Percentiles rank a stretch among this genome's conserved stretches.
phyloP scores from a whole-genome alignment of 306 rosid genomes.

The Casuarina glauca region DNA sequence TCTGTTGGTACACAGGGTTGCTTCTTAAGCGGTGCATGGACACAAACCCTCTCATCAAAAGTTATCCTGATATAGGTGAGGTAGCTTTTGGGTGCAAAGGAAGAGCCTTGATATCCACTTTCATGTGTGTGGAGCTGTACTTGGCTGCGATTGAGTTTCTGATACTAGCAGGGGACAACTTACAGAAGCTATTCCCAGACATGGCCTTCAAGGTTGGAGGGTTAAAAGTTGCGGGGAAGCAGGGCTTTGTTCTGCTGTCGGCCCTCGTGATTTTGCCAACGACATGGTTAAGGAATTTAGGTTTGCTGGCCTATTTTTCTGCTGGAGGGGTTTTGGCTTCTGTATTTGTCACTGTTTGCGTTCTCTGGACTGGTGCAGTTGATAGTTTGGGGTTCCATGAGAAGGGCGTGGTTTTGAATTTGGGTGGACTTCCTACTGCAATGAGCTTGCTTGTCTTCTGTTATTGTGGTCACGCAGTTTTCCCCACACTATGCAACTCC shows the following conservation, averaged over 20 bases:
- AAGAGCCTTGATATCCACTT: slow-evolving; percentile 37
- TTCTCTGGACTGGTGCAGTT: slow-evolving; percentile 52
- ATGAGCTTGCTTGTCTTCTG: slow-evolving; percentile 57
- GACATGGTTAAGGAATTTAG: slow-evolving; percentile 63
- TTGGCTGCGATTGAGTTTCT: slow-evolving; percentile 57
- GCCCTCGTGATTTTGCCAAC: slow-evolving; percentile 59
- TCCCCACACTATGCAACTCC: slow-evolving; percentile 62
- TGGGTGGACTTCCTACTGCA: slow-evolving; percentile 45
- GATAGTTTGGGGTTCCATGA: slow-evolving; percentile 62
- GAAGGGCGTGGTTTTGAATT: slow-evolving; percentile 26
- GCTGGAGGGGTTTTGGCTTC: slow-evolving; percentile 70
- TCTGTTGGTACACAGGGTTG: slow-evolving; percentile 65
- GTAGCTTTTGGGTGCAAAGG: slow-evolving; percentile 64
- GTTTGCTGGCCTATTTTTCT: slow-evolving; percentile 53
- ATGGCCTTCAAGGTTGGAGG: slow-evolving; percentile 34
- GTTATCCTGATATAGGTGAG: slow-evolving; percentile 63
- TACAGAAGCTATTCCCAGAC: slow-evolving; percentile 54
- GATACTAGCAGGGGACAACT: slow-evolving; percentile 69
- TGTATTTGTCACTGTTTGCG: slow-evolving; percentile 37
- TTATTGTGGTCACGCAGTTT: slow-evolving; percentile 60
- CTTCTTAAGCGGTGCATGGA: slow-evolving; percentile 63
- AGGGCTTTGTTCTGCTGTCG: slow-evolving; percentile 45
- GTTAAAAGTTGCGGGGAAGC: slow-evolving; percentile 38
- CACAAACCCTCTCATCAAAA: slow-evolving; percentile 32
- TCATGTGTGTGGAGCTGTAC: slow-evolving; percentile 52